Conservation (phyloP, 176 grass and related monocot genomes). For the Oryza punctata region DNA sequence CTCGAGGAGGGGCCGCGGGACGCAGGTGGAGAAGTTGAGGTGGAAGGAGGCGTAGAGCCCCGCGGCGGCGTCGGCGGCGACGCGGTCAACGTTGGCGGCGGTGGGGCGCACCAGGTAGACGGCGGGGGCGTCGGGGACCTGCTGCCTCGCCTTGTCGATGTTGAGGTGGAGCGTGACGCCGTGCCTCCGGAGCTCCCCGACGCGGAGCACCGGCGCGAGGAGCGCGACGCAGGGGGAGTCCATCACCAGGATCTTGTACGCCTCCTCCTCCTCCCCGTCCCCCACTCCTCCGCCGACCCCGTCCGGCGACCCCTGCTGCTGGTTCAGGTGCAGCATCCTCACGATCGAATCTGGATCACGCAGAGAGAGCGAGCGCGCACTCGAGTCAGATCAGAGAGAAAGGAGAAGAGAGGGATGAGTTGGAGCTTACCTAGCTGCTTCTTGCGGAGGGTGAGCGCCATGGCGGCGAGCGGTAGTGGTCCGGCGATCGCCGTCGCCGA, state of each 20-base stretch:
- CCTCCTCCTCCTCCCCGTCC: constrained; percentile 58
- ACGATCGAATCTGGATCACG: not conserved
- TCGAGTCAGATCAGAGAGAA: not conserved
- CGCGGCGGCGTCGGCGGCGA: constrained; percentile 73
- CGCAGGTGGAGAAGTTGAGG: constrained; percentile 89
- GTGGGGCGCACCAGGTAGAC: constrained; percentile 86
- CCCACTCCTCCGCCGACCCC: constrained; percentile 6
- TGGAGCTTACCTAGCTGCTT: not conserved
- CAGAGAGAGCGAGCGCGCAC: not conserved
- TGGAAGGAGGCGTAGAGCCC: constrained; percentile 86
- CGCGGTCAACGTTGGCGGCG: constrained; percentile 66
- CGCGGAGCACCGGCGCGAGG: constrained; percentile 77
- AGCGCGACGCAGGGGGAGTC: constrained; percentile 65
- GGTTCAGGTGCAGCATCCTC: not conserved
- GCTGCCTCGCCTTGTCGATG: constrained; percentile 38
- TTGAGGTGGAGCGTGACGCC: constrained; percentile 42
- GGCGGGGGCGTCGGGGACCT: constrained; percentile 73
- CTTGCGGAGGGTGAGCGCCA: not conserved
- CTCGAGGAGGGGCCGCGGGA: constrained; percentile 76
- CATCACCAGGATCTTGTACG: constrained; percentile 98
- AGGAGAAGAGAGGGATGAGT: not conserved
- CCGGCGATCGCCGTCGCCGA: not conserved
- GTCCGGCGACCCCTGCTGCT: not conserved
- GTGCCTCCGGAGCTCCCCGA: constrained; percentile 77
- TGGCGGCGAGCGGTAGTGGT: not conserved